A percentile compares a stretch with the other conserved stretches of the same genome.
phyloP scores from a whole-genome alignment of 371 early-diverging fungal species.

The Encephalitozoon hellem region DNA sequence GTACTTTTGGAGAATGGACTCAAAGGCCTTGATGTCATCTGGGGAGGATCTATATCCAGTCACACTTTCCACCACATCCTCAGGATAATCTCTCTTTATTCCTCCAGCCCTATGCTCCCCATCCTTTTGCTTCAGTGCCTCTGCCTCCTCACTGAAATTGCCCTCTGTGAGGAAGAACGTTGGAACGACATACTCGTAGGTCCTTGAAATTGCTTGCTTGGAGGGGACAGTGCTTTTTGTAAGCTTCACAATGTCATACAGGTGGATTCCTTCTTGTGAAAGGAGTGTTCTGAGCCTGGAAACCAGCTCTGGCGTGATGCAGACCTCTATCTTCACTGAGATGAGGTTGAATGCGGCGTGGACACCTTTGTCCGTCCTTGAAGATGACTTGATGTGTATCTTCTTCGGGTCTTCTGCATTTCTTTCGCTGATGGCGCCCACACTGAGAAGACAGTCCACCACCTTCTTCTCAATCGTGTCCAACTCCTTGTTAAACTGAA shows the following conservation, averaged over 20 bases:
- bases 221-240: constrained; percentile 78
- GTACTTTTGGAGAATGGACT: constrained; percentile 66
- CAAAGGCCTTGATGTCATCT: constrained; percentile 65
- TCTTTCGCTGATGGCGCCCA: constrained; percentile 27
- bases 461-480: constrained; percentile 56
- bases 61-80: neutral
- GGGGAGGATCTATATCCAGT: neutral
- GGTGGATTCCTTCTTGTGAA: constrained; percentile 67
- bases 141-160: constrained; percentile 8
- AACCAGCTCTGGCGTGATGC: constrained; percentile 6
- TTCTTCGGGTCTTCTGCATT: constrained; percentile 60
- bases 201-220: constrained; percentile 74
- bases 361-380: constrained; percentile 97
- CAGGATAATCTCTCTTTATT: constrained; percentile 12
- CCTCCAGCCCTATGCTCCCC: neutral
- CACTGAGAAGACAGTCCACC: constrained; percentile 16
- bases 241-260: constrained; percentile 66
- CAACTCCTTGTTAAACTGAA: constrained; percentile 54
- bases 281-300: constrained; percentile 68
- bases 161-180: constrained; percentile 67
- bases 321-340: constrained; percentile 67
- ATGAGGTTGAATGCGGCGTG: constrained; percentile 90
- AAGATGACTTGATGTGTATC: constrained; percentile 71
- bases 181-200: constrained; percentile 92
- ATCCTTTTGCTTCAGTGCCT: constrained; percentile 7